phyloP scores from a whole-genome alignment of 257 asterid species.

The Solanum gandarillasii region DNA sequence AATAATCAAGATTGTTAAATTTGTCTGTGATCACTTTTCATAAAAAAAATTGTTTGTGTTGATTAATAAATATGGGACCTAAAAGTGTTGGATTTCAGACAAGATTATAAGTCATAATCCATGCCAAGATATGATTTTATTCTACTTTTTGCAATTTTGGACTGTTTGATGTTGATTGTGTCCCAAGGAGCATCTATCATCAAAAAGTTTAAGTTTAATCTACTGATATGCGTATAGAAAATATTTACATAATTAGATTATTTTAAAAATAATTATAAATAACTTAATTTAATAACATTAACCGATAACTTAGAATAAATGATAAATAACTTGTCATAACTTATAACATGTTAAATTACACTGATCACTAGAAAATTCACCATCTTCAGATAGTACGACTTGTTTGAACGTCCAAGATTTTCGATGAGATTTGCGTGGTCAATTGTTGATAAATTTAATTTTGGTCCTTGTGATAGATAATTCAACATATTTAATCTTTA shows the following conservation, averaged over 20 bases:
- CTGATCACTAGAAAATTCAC: not conserved
- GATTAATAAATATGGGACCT: not conserved
- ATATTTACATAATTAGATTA: not conserved
- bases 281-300: not conserved
- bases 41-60: not conserved
- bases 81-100: slow-evolving; percentile 12
- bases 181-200: not conserved
- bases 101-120: slow-evolving; percentile 1
- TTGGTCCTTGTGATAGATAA: not conserved
- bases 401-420: not conserved
- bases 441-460: not conserved
- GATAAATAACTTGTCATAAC: not conserved
- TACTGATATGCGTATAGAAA: no score
- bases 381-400: not conserved
- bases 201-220: not conserved
- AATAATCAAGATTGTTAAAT: not conserved
- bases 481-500: not conserved
- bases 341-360: not conserved
- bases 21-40: not conserved
- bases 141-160: not conserved
- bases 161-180: not conserved
- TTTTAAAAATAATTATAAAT: not conserved
- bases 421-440: not conserved
- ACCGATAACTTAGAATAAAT: not conserved
- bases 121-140: not conserved